Conservation (phyloP, 2,329 filamentous ascomycete genomes). For the Tolypocladium sp. region DNA sequence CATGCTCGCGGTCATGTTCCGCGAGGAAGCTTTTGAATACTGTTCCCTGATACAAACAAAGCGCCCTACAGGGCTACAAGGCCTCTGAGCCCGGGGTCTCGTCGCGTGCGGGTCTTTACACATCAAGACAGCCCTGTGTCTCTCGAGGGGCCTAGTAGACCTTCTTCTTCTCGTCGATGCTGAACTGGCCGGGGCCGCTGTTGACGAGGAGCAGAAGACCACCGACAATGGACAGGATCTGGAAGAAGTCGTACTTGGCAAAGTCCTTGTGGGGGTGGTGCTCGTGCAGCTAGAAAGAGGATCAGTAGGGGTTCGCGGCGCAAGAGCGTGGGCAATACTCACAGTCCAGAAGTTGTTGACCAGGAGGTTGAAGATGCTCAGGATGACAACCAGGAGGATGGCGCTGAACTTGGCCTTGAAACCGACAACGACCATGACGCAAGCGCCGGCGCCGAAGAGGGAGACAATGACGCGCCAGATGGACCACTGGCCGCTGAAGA, state of each 20-base stretch:
- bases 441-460: slow-evolving; percentile 77
- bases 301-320: slow-evolving; percentile 1
- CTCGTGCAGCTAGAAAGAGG: slow-evolving; percentile 64
- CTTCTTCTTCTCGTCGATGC: slow-evolving; percentile 99
- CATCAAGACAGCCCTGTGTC: not conserved
- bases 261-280: slow-evolving; percentile 99
- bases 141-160: slow-evolving; percentile 51
- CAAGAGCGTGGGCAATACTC: slow-evolving; percentile 27
- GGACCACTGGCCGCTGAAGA: slow-evolving; percentile 91
- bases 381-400: slow-evolving; percentile 84
- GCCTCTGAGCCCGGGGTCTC: not conserved
- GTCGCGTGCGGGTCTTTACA: not conserved
- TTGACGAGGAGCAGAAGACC: slow-evolving; percentile 95
- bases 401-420: slow-evolving; percentile 99
- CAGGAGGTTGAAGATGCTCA: slow-evolving; percentile 92
- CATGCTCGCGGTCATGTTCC: slow-evolving; percentile 3
- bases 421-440: slow-evolving; percentile 96
- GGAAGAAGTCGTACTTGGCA: slow-evolving; percentile 99
- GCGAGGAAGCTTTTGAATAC: slow-evolving; percentile 1
- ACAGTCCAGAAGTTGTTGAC: slow-evolving; percentile 99
- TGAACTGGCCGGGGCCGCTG: slow-evolving; percentile 95
- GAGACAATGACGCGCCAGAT: slow-evolving; percentile 81
- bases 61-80: not conserved
- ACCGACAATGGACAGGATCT: slow-evolving; percentile 96
- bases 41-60: not conserved